Conservation (phyloP, 108 stramenopile species). For the Skeletonema marinoi region DNA sequence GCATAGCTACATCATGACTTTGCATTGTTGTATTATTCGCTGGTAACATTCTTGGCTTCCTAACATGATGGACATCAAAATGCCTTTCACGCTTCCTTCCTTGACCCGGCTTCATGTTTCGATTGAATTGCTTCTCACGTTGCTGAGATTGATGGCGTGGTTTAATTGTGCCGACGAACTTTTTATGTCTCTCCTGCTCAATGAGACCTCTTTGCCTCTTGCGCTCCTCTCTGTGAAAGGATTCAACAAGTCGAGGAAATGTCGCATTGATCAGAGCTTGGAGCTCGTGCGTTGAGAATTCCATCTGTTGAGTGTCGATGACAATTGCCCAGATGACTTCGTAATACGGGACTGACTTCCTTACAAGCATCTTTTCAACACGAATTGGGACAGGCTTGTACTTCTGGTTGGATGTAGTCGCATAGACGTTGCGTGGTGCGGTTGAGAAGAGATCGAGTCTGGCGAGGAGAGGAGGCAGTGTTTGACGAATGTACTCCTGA, state of each 20-base stretch:
- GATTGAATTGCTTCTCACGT: conserved; percentile 10
- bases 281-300: conserved; percentile 68
- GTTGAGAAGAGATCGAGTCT: conserved; percentile 51
- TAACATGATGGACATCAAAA: not conserved
- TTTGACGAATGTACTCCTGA: conserved; percentile 54
- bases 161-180: conserved; percentile 48
- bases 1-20: conserved; percentile 21
- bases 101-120: not conserved
- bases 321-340: conserved; percentile 66
- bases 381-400: conserved; percentile 52
- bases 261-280: conserved; percentile 47
- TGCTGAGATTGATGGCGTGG: not conserved
- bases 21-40: not conserved
- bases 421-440: conserved; percentile 39
- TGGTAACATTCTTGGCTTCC: not conserved
- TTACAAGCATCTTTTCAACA: conserved; percentile 49
- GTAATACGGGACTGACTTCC: conserved; percentile 47
- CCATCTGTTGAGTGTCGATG: conserved; percentile 42
- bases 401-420: conserved; percentile 20
- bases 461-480: conserved; percentile 59
- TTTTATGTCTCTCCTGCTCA: conserved; percentile 57
- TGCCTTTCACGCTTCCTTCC: conserved; percentile 20
- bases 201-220: conserved; percentile 53
- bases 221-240: conserved; percentile 47
- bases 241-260: conserved; percentile 53